Percentiles rank a stretch among this genome's conserved stretches.
These are phyloP conservation scores for Amaranthus tricolor DNA, from an alignment of 179 eudicot species.

Conservation along the genomic window DNA sequence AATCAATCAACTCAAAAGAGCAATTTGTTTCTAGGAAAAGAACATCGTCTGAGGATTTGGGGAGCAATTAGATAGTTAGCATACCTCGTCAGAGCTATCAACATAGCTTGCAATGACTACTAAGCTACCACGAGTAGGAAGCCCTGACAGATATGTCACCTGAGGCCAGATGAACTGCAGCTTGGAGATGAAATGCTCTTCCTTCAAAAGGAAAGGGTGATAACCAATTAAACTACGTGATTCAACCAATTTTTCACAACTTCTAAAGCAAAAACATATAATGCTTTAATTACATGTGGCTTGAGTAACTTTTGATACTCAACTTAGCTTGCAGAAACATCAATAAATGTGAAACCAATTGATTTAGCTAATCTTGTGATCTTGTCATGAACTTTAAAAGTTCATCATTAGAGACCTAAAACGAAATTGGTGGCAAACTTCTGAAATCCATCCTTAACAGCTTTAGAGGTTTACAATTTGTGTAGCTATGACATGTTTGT, in stretches of 20 bases:
- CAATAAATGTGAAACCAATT: not conserved
- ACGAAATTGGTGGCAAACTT: not conserved
- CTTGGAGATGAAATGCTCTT: slow-evolving; percentile 70
- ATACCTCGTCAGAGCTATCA: slow-evolving; percentile 53
- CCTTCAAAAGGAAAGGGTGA: slow-evolving; percentile 43
- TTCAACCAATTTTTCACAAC: not conserved
- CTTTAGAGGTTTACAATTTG: too few species aligned
- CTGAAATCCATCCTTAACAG: not conserved
- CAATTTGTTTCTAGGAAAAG: not conserved
- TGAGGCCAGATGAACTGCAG: slow-evolving; percentile 90
- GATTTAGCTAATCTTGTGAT: not conserved
- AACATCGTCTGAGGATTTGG: not conserved
- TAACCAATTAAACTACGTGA: not conserved
- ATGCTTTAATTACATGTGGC: not conserved
- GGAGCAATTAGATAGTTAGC: slow-evolving; percentile 8
- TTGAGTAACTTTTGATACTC: not conserved
- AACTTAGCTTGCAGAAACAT: not conserved
- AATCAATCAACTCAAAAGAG: not conserved
- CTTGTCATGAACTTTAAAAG: not conserved
- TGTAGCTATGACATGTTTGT: too few species aligned
- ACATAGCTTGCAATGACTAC: slow-evolving; percentile 58
- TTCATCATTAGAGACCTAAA: not conserved
- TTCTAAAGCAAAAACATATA: not conserved
- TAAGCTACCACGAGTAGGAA: slow-evolving; percentile 66
- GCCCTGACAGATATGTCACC: slow-evolving; percentile 69